Conservation (phyloP, 23 red algal species). For the Gracilaria caudata region DNA sequence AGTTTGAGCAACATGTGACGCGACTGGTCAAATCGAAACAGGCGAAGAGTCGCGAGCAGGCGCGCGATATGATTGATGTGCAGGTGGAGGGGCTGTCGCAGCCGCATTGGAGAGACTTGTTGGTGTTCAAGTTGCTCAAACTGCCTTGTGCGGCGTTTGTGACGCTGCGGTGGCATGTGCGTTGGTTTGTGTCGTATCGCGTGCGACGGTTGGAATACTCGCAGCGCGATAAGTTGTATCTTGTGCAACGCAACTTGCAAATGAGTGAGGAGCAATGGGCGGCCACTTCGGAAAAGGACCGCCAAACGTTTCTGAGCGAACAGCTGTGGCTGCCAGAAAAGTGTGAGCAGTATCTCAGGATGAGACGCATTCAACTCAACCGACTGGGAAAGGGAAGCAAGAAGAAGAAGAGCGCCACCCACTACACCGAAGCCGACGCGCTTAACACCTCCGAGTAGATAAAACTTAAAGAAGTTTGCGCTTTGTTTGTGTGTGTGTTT, state of each 20-base stretch:
- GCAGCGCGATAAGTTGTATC: conserved; percentile 63
- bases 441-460: conserved; percentile 55
- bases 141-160: conserved; percentile 7
- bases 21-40: conserved; percentile 52
- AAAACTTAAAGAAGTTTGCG: not conserved
- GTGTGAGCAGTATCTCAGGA: conserved; percentile 40
- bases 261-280: conserved; percentile 41
- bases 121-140: conserved; percentile 53
- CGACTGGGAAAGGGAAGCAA: conserved; percentile 66
- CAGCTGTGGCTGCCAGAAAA: conserved; percentile 70
- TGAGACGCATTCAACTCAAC: conserved; percentile 70
- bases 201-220: conserved; percentile 69
- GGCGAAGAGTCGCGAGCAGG: conserved; percentile 50
- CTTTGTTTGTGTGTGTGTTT: not conserved
- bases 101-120: conserved; percentile 49
- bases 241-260: conserved; percentile 63
- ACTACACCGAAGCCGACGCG: conserved; percentile 40
- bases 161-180: conserved; percentile 33
- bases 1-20: conserved; percentile 61
- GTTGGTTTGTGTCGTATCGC: conserved; percentile 67
- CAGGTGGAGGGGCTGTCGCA: conserved; percentile 51
- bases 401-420: conserved; percentile 57
- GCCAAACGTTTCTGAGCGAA: conserved; percentile 33
- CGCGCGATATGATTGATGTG: conserved; percentile 59
- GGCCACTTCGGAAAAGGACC: conserved; percentile 8